Evolutionary conservation across 257 asterid species (phyloP).

Genomic region (Lantana camara): DNA sequence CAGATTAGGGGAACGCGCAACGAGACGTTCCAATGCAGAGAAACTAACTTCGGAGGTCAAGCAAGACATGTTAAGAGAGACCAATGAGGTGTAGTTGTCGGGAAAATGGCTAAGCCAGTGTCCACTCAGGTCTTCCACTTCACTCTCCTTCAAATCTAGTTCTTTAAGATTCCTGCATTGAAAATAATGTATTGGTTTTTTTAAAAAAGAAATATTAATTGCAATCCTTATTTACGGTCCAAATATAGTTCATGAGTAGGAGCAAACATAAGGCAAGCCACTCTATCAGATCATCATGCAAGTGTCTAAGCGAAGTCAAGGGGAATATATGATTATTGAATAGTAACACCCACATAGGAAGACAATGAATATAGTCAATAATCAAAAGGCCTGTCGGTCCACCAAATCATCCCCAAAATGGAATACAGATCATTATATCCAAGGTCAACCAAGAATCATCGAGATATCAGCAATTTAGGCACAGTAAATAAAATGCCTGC

Average conservation of each 20-base stretch:
- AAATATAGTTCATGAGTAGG: too few relatives aligned
- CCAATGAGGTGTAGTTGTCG: constrained; percentile 56
- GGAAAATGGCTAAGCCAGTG: constrained; percentile 80
- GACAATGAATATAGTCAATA: constrained; percentile 18
- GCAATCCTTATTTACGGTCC: too few relatives aligned
- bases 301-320: not conserved
- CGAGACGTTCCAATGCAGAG: constrained; percentile 65
- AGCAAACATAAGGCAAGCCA: not conserved
- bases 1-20: constrained; percentile 63
- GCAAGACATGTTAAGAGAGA: constrained; percentile 70
- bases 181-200: not conserved
- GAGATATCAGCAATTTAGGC: constrained; percentile 8
- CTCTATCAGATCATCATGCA: constrained; percentile 1
- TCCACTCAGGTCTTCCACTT: constrained; percentile 68
- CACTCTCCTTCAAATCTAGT: constrained; percentile 70
- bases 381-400: not conserved
- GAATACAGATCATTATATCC: constrained; percentile 21
- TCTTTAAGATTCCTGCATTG: constrained; percentile 60
- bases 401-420: constrained; percentile 23
- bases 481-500: constrained; percentile 11
- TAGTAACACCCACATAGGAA: constrained; percentile 19
- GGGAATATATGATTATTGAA: constrained; percentile 14
- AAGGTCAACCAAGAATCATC: constrained; percentile 15
- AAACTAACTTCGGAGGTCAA: constrained; percentile 59
- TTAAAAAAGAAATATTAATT: not conserved